A percentile compares a stretch with the other conserved stretches of the same genome.
Conservation (phyloP, 805 yeast species). For the Candida ortonii region DNA sequence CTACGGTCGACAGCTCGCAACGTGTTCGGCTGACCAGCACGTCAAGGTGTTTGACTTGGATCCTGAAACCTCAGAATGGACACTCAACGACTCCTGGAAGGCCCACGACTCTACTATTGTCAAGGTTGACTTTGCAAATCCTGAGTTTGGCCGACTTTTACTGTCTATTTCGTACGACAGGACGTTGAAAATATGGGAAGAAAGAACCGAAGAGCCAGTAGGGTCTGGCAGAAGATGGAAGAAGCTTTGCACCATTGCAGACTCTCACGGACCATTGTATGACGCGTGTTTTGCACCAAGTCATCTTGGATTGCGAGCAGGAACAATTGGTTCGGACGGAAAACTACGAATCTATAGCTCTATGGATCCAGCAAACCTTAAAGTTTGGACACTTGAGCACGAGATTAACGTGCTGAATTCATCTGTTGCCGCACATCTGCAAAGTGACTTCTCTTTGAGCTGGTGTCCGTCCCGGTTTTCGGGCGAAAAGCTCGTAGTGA, state of each 20-base stretch:
- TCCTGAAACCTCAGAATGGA: constrained; percentile 69
- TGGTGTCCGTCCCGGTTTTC: constrained; percentile 91
- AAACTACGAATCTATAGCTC: constrained; percentile 82
- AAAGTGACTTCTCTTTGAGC: constrained; percentile 77
- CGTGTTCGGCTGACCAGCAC: constrained; percentile 93
- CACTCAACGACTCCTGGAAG: constrained; percentile 83
- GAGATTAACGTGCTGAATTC: constrained; percentile 65
- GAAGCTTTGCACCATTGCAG: constrained; percentile 71
- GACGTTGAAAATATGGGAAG: constrained; percentile 89
- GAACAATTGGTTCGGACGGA: constrained; percentile 89
- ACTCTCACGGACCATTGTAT: constrained; percentile 83
- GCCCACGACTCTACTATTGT: constrained; percentile 92
- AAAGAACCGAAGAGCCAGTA: constrained; percentile 70
- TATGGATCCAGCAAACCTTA: constrained; percentile 81
- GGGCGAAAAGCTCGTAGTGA: constrained; percentile 75
- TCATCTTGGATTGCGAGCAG: constrained; percentile 76
- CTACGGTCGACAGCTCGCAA: constrained; percentile 89
- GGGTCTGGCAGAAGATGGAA: constrained; percentile 86
- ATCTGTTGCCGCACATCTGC: constrained; percentile 78
- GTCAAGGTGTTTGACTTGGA: constrained; percentile 83
- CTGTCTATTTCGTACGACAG: constrained; percentile 91
- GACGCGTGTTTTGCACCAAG: constrained; percentile 88
- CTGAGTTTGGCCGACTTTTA: constrained; percentile 83
- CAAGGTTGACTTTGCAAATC: constrained; percentile 87
- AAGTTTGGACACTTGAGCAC: constrained; percentile 74